Evolutionary conservation across 495 filamentous ascomycete species (phyloP), one percentile per base, ranked within the genome.

Genomic region (Podospora conica): DNA sequence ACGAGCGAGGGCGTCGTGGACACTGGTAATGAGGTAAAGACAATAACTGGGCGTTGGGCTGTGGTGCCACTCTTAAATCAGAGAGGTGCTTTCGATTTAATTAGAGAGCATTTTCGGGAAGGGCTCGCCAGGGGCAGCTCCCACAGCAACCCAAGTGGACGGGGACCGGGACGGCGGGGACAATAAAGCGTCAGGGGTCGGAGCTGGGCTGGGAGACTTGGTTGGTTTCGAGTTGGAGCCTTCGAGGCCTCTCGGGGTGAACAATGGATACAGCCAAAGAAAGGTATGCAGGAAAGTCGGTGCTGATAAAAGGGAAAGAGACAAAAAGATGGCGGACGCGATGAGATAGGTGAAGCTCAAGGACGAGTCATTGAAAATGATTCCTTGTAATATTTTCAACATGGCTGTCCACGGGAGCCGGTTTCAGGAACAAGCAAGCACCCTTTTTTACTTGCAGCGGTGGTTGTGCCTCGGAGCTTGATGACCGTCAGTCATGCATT

Each of bases 41-140:
- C 40, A 48, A n/a, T n/a, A n/a, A 48, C 40, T 48, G 40, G 40
- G 9, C 18, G 56, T 7, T 53, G 54, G 22, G 22, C 29, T 29
- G 66, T 70, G 68, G 73, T 73, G 69, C 65, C 71, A 71, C 71
- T 64, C 64, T 68, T 66, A 68, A 68, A 68, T 67, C 55, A 40
- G 68, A 66, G 60, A 62, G 66, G 40, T 72, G 70, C 65, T 63
- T 64, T 64, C 53, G 7, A 60, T 70, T 71, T 68, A 75, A 75
- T 75, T 71, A 71, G 59, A 60, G 61, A 62, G 64, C 65, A 66
- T 69, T 73, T 66, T 55, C 33, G 71, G 73, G 61, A 71, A 65
- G 71, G 68, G 24, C 62, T 60, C 57, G 63, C 31, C 60, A 60
- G 69, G 65, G 69, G 73, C 66, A 72, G 64, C 61, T 67, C 55